A percentile compares a stretch with the other conserved stretches of the same genome.
Evolutionary conservation across 129 eudicot genomes (phyloP).

Genomic region (Pittosporum tobira): DNA sequence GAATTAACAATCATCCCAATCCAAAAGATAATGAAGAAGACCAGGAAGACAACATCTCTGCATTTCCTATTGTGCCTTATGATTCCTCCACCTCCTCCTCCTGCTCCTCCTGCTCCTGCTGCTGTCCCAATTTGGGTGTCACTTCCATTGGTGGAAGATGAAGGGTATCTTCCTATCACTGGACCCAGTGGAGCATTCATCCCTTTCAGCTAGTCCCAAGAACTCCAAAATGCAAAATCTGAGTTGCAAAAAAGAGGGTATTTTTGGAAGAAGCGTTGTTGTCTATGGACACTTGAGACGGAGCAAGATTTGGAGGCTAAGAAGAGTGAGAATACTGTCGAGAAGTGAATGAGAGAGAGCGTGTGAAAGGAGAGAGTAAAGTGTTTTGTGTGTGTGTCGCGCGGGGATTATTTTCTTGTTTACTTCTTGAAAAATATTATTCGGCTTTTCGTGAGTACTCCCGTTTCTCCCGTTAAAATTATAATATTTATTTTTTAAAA

Average conservation of each 20-base stretch:
- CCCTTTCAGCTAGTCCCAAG: constrained; percentile 9
- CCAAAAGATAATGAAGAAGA: constrained; percentile 88
- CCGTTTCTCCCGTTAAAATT: no score
- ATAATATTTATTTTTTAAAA: no score
- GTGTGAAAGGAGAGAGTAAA: background rate
- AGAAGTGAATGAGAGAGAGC: background rate
- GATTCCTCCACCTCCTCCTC: constrained; percentile 33
- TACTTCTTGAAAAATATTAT: background rate
- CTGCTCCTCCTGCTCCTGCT: constrained; percentile 25
- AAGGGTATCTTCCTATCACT: constrained; percentile 74
- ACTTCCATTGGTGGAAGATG: constrained; percentile 31
- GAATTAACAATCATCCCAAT: constrained; percentile 95
- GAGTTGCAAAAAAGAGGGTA: constrained; percentile 12
- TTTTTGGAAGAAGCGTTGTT: background rate
- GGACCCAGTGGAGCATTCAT: constrained; percentile 75
- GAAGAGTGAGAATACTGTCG: background rate
- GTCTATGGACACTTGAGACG: background rate
- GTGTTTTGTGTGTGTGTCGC: no score
- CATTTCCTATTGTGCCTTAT: constrained; percentile 86
- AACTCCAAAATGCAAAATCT: constrained; percentile 13
- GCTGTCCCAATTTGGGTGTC: constrained; percentile 40
- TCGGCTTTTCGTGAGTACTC: background rate
- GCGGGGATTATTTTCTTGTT: constrained; percentile 7
- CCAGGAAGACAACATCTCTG: constrained; percentile 81
- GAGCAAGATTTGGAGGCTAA: background rate